A percentile compares a stretch with the other conserved stretches of the same genome.
phyloP scores from a whole-genome alignment of 768 basidiomycete genomes.

The Boletales sp. region DNA sequence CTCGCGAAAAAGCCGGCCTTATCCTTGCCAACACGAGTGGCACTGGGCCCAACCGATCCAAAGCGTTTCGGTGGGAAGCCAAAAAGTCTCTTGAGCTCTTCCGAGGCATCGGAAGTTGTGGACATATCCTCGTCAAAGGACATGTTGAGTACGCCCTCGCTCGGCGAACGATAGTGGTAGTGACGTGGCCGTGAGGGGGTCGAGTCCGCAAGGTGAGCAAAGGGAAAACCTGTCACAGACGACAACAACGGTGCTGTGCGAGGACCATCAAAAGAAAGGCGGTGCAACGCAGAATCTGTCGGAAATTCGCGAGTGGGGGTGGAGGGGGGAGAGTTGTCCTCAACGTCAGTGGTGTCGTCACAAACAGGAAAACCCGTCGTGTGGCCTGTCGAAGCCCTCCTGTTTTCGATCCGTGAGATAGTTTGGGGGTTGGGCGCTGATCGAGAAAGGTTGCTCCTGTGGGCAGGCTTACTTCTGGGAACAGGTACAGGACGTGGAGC shows the following conservation, averaged over 20 bases:
- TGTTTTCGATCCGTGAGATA: conserved; percentile 27
- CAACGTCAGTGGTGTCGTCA: conserved; percentile 62
- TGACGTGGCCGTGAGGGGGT: conserved; percentile 38
- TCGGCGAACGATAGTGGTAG: conserved; percentile 58
- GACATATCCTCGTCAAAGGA: conserved; percentile 64
- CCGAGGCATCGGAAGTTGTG: conserved; percentile 39
- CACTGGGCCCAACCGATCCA: conserved; percentile 27
- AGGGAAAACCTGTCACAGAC: conserved; percentile 37
- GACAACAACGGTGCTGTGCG: conserved; percentile 52
- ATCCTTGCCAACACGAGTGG: conserved; percentile 25
- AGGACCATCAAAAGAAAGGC: conserved; percentile 37
- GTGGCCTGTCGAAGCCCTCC: conserved; percentile 31
- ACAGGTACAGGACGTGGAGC: conserved; percentile 46
- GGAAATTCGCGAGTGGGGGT: conserved; percentile 51
- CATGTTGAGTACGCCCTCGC: conserved; percentile 74
- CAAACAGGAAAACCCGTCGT: conserved; percentile 59
- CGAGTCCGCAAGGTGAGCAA: conserved; percentile 28
- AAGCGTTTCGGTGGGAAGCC: conserved; percentile 30
- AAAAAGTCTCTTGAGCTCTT: conserved; percentile 34
- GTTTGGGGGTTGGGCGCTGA: conserved; percentile 49
- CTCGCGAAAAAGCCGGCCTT: conserved; percentile 67
- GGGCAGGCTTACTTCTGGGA: conserved; percentile 29
- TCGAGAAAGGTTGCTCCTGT: conserved; percentile 37
- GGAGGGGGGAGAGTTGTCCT: conserved; percentile 41
- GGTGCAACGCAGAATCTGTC: conserved; percentile 29